phyloP scores from a whole-genome alignment of 2,329 filamentous ascomycete genomes.

The Neophaeococcomyces aloes region DNA sequence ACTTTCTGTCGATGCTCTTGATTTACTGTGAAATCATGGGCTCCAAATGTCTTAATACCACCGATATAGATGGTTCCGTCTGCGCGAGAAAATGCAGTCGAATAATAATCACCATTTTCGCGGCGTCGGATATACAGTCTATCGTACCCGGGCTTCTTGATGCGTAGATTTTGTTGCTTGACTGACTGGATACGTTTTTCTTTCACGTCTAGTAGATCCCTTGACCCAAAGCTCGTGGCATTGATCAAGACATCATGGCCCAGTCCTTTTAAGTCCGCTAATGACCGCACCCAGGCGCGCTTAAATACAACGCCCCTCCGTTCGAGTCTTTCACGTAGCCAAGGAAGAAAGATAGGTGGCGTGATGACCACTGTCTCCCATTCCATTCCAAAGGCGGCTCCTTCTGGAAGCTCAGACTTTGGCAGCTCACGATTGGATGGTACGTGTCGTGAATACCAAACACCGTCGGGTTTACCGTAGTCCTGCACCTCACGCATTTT shows the following conservation, averaged over 20 bases:
- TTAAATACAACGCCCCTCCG: slow-evolving; percentile 21
- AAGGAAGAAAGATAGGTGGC: slow-evolving; percentile 21
- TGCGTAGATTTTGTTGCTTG: slow-evolving; percentile 22
- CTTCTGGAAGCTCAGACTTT: slow-evolving; percentile 14
- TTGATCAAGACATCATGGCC: slow-evolving; percentile 24
- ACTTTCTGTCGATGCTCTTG: neutral
- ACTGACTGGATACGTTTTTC: slow-evolving; percentile 18
- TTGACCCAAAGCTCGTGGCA: slow-evolving; percentile 18
- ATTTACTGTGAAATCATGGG: slow-evolving; percentile 9
- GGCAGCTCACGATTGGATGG: too few species aligned
- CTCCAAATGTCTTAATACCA: slow-evolving; percentile 14
- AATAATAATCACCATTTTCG: slow-evolving; percentile 21
- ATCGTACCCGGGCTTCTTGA: slow-evolving; percentile 19
- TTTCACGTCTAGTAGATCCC: slow-evolving; percentile 15
- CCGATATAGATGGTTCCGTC: slow-evolving; percentile 23
- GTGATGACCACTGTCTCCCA: slow-evolving; percentile 19
- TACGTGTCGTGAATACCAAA: too few species aligned
- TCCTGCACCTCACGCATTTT: slow-evolving; percentile 14
- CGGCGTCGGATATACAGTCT: slow-evolving; percentile 22
- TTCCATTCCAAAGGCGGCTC: slow-evolving; percentile 16
- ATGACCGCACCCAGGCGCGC: slow-evolving; percentile 13
- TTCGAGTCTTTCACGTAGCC: slow-evolving; percentile 14
- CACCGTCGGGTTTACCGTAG: slow-evolving; percentile 4
- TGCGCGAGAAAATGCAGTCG: slow-evolving; percentile 20
- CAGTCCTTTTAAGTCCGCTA: slow-evolving; percentile 16